These are phyloP conservation scores for Calonectria hongkongensis DNA, from an alignment of 2,329 filamentous ascomycete genomes.

Conservation along the genomic window DNA sequence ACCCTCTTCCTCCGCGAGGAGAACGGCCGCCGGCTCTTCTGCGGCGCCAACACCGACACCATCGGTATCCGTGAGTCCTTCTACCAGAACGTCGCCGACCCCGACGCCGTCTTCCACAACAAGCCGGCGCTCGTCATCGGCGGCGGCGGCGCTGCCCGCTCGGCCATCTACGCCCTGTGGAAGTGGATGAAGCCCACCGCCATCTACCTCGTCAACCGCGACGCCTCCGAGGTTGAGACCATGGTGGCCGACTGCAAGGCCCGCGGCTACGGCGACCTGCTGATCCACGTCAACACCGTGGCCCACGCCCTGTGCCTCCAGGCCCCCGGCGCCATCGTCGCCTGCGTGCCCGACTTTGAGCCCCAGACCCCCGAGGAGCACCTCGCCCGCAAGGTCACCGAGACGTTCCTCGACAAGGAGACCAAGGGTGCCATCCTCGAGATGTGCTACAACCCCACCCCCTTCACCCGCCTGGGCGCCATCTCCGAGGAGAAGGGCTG, in stretches of 20 bases:
- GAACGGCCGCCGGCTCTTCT: constrained; percentile 70
- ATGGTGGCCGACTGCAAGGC: constrained; percentile 78
- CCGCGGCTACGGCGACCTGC: constrained; percentile 74
- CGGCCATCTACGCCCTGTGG: constrained; percentile 84
- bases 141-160: constrained; percentile 86
- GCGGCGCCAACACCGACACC: constrained; percentile 89
- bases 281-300: constrained; percentile 77
- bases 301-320: constrained; percentile 76
- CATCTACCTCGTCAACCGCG: constrained; percentile 87
- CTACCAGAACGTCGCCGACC: constrained; percentile 70
- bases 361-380: constrained; percentile 79
- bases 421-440: constrained; percentile 83
- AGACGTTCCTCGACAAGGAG: constrained; percentile 67
- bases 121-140: constrained; percentile 84
- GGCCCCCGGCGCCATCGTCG: constrained; percentile 80
- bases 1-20: constrained; percentile 80
- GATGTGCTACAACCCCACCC: constrained; percentile 88
- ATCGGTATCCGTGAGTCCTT: constrained; percentile 86
- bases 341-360: constrained; percentile 85
- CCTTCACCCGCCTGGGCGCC: constrained; percentile 79
- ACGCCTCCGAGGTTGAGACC: constrained; percentile 78
- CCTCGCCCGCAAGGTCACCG: constrained; percentile 73
- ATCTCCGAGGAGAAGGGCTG: constrained; percentile 78
- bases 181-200: constrained; percentile 80
- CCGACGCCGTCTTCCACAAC: constrained; percentile 70